Conservation (phyloP, 2,329 filamentous ascomycete species). For the Fusarium sp. region DNA sequence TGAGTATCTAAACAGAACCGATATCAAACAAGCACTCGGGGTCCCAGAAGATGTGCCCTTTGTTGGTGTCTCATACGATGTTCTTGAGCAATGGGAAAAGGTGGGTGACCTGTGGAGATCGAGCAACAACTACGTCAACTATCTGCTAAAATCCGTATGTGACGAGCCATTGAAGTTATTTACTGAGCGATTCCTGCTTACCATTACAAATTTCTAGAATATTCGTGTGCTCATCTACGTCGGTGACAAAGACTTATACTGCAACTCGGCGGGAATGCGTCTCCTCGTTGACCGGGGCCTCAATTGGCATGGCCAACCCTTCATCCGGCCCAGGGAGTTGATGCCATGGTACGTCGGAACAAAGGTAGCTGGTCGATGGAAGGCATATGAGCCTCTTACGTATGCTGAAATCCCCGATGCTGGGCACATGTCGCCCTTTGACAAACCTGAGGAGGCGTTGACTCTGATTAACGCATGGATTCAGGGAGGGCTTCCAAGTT, state of each 20-base stretch:
- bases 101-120: background rate
- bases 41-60: rapidly evolving
- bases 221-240: slow-evolving; percentile 14
- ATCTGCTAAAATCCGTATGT: background rate
- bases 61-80: background rate
- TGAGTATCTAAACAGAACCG: background rate
- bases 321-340: background rate
- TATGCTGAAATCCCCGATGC: slow-evolving; percentile 9
- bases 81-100: background rate
- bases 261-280: slow-evolving; percentile 4
- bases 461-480: slow-evolving; percentile 14
- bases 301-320: background rate
- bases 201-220: background rate
- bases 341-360: background rate
- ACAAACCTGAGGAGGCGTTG: slow-evolving; percentile 8
- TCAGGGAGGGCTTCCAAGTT: background rate
- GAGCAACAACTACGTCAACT: background rate
- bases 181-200: too few relatives aligned
- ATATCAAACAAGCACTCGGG: background rate
- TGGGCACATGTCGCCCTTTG: slow-evolving; percentile 5
- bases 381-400: slow-evolving; percentile 2
- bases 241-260: slow-evolving; percentile 9
- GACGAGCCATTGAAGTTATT: background rate
- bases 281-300: background rate
- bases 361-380: slow-evolving; percentile 6